A percentile compares a stretch with the other conserved stretches of the same genome.
These are phyloP conservation scores for Amphicarpaea edgeworthii DNA, from an alignment of 306 rosid species.

Conservation along the genomic window DNA sequence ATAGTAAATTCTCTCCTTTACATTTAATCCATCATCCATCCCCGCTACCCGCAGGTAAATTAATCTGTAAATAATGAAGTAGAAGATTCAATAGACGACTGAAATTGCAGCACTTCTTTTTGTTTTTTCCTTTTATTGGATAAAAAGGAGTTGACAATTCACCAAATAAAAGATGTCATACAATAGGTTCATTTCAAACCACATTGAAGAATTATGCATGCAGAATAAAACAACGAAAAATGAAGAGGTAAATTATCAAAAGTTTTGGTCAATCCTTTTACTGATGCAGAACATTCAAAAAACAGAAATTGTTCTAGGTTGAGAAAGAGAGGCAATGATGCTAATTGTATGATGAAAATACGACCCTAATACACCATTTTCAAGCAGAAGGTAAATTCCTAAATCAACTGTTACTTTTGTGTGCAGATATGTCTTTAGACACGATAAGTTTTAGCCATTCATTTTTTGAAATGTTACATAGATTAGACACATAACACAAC, in stretches of 20 bases:
- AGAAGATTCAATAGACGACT: conserved; percentile 39
- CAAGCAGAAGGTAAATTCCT: conserved; percentile 31
- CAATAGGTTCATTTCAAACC: conserved; percentile 24
- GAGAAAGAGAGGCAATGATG: conserved; percentile 23
- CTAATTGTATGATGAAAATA: neutral
- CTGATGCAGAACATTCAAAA: conserved; percentile 2
- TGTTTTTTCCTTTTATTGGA: conserved; percentile 24
- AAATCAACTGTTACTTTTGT: conserved; percentile 14
- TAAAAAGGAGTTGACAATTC: conserved; percentile 5
- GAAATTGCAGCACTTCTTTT: conserved; percentile 28
- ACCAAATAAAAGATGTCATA: conserved; percentile 36
- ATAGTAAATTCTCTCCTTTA: conserved; percentile 83
- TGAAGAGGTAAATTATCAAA: neutral
- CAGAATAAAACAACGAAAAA: conserved; percentile 24
- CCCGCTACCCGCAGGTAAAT: conserved; percentile 91
- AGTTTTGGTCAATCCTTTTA: conserved; percentile 10
- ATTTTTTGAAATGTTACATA: conserved; percentile 22
- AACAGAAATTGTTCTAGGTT: neutral
- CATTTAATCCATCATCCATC: conserved; percentile 91
- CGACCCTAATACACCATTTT: conserved; percentile 1
- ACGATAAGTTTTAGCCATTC: conserved; percentile 34
- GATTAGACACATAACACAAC: conserved; percentile 20
- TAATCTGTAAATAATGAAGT: conserved; percentile 64
- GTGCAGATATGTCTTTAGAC: neutral
- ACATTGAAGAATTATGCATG: conserved; percentile 6